Conservation (phyloP, 257 asterid species). For the Buddleja alternifolia region DNA sequence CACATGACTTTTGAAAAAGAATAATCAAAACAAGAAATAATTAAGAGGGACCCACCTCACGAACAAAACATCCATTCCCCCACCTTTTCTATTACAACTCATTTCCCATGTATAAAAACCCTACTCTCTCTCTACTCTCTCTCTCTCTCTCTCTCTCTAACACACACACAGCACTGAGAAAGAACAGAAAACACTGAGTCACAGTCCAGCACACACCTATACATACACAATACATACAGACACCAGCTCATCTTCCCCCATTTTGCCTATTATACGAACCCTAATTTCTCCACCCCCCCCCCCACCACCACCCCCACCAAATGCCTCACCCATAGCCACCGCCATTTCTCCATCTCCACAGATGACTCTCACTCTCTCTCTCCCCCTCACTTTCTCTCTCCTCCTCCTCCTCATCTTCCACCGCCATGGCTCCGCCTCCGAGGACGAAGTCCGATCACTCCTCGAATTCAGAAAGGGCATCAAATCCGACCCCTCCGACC, state of each 20-base stretch:
- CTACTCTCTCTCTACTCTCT: conserved; percentile 36
- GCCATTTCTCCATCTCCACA: conserved; percentile 30
- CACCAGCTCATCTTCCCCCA: conserved; percentile 44
- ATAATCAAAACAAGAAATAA: not conserved
- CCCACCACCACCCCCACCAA: conserved; percentile 28
- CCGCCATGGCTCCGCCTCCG: conserved; percentile 42
- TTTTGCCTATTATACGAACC: conserved; percentile 34
- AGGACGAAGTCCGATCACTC: conserved; percentile 71
- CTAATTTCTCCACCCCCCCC: conserved; percentile 29
- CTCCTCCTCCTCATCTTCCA: conserved; percentile 32
- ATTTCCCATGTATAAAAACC: conserved; percentile 48
- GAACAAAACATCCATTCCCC: conserved; percentile 34
- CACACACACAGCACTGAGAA: conserved; percentile 21
- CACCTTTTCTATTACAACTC: conserved; percentile 44
- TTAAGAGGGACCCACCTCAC: conserved; percentile 33
- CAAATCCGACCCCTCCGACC: conserved; percentile 62
- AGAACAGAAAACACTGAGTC: not conserved
- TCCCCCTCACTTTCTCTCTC: conserved; percentile 30
- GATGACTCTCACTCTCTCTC: conserved; percentile 43
- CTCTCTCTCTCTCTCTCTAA: conserved; percentile 28
- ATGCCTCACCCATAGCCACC: conserved; percentile 55
- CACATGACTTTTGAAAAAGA: too few relatives aligned
- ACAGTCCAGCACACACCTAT: conserved; percentile 29
- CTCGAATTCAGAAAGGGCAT: conserved; percentile 84
- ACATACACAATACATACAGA: conserved; percentile 22